Evolutionary conservation across 2,329 filamentous ascomycete species (phyloP).

Genomic region (Calonectria naviculata): DNA sequence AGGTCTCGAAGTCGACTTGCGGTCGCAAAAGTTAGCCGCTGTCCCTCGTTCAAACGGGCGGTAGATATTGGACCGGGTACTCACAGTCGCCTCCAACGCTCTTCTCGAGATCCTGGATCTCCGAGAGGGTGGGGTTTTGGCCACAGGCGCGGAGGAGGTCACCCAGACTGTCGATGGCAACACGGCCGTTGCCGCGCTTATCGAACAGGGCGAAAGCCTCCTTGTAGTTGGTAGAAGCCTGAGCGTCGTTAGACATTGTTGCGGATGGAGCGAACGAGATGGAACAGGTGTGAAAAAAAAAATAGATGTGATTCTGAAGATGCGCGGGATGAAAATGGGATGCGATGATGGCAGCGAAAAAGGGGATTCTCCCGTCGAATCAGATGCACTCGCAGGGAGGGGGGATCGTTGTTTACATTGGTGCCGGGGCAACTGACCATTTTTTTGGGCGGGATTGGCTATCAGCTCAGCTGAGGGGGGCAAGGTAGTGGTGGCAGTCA

Average conservation of each 20-base stretch:
- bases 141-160: constrained; percentile 96
- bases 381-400: constrained; percentile 45
- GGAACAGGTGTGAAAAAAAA: constrained; percentile 17
- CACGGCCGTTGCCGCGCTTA: constrained; percentile 97
- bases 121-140: constrained; percentile 94
- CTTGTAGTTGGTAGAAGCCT: constrained; percentile 98
- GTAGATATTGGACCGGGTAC: constrained; percentile 50
- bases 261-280: constrained; percentile 18
- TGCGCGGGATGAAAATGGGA: constrained; percentile 13
- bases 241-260: constrained; percentile 61
- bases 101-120: constrained; percentile 94
- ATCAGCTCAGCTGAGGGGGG: constrained; percentile 25
- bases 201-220: constrained; percentile 99
- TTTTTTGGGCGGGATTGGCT: constrained; percentile 38
- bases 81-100: constrained; percentile 90
- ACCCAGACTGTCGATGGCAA: constrained; percentile 85
- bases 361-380: constrained; percentile 44
- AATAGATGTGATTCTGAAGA: constrained; percentile 27
- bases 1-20: constrained; percentile 96
- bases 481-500: neutral
- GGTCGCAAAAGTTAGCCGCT: constrained; percentile 21
- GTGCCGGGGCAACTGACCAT: constrained; percentile 54
- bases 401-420: constrained; percentile 50
- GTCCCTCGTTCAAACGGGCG: neutral
- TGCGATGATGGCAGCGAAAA: constrained; percentile 24